phyloP scores from a whole-genome alignment of 352 stramenopile species.

The Pythium aquatile region DNA sequence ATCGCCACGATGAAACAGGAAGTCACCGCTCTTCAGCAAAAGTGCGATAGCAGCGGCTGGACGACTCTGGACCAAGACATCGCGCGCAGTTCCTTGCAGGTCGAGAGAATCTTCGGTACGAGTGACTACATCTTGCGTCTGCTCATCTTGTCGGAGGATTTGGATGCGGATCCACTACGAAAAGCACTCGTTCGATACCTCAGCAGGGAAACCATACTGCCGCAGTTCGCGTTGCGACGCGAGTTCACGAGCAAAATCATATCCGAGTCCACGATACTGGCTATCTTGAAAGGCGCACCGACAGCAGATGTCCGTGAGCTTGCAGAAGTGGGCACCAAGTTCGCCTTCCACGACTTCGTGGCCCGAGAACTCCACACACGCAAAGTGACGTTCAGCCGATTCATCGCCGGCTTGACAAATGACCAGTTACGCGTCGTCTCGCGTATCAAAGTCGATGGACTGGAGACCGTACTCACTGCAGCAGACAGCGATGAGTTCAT shows the following conservation, averaged over 20 bases:
- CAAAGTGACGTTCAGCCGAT: slow-evolving; percentile 47
- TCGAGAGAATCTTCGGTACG: slow-evolving; percentile 67
- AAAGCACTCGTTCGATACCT: slow-evolving; percentile 59
- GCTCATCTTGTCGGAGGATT: slow-evolving; percentile 70
- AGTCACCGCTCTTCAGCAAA: slow-evolving; percentile 44
- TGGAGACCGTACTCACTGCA: slow-evolving; percentile 1
- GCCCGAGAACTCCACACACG: slow-evolving; percentile 64
- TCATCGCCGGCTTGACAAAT: slow-evolving; percentile 55
- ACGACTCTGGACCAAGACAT: slow-evolving; percentile 59
- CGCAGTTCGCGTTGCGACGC: slow-evolving; percentile 62
- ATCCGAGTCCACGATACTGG: slow-evolving; percentile 57
- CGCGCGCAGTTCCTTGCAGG: slow-evolving; percentile 44
- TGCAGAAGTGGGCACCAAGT: slow-evolving; percentile 37
- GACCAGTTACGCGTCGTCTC: slow-evolving; percentile 47
- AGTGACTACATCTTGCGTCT: slow-evolving; percentile 72
- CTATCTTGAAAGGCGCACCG: slow-evolving; percentile 54
- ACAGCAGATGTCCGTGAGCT: slow-evolving; percentile 58
- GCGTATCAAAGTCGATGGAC: slow-evolving; percentile 19
- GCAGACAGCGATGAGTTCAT: slow-evolving; percentile 19
- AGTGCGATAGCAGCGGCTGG: slow-evolving; percentile 50
- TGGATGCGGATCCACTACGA: slow-evolving; percentile 57
- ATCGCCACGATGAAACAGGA: slow-evolving; percentile 47
- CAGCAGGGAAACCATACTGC: slow-evolving; percentile 39
- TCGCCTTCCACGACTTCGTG: slow-evolving; percentile 59
- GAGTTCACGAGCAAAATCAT: slow-evolving; percentile 78